Conservation (phyloP, 352 stramenopile genomes). For the Elongisporangium senticosum region DNA sequence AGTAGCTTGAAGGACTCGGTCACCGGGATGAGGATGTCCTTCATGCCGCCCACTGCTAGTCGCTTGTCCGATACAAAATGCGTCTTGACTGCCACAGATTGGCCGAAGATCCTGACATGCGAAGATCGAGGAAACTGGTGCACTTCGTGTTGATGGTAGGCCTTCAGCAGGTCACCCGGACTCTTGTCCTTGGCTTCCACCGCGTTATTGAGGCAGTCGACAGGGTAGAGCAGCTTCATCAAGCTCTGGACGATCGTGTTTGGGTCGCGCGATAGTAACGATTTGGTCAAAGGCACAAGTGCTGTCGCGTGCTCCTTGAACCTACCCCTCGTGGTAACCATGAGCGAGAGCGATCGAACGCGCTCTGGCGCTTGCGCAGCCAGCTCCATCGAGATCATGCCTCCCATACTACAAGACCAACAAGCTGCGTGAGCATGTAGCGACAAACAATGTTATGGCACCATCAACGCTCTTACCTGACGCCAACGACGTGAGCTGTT, state of each 20-base stretch:
- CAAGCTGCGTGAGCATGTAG: not conserved
- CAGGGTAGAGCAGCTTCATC: conserved; percentile 37
- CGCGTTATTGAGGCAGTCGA: conserved; percentile 26
- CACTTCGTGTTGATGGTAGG: conserved; percentile 24
- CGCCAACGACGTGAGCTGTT: conserved; percentile 27
- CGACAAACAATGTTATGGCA: not conserved
- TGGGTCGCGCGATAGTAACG: conserved; percentile 27
- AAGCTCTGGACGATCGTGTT: conserved; percentile 22
- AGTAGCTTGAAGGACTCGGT: conserved; percentile 25
- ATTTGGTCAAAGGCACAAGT: conserved; percentile 17
- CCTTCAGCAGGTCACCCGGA: conserved; percentile 18
- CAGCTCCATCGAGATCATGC: conserved; percentile 44
- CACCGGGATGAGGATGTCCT: conserved; percentile 30
- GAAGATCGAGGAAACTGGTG: conserved; percentile 18
- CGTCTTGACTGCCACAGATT: conserved; percentile 39
- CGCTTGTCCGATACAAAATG: conserved; percentile 37
- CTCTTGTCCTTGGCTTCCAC: conserved; percentile 23
- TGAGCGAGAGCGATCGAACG: conserved; percentile 31
- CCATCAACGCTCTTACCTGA: conserved; percentile 7
- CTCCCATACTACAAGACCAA: conserved; percentile 20
- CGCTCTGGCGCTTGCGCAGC: conserved; percentile 19
- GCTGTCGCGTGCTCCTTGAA: conserved; percentile 26
- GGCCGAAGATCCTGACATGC: conserved; percentile 20
- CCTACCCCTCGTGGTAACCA: conserved; percentile 32
- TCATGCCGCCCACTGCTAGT: conserved; percentile 25